A percentile compares a stretch with the other conserved stretches of the same genome.
These are phyloP conservation scores for Suillus ampliporus DNA, from an alignment of 768 basidiomycete genomes.

Conservation along the genomic window DNA sequence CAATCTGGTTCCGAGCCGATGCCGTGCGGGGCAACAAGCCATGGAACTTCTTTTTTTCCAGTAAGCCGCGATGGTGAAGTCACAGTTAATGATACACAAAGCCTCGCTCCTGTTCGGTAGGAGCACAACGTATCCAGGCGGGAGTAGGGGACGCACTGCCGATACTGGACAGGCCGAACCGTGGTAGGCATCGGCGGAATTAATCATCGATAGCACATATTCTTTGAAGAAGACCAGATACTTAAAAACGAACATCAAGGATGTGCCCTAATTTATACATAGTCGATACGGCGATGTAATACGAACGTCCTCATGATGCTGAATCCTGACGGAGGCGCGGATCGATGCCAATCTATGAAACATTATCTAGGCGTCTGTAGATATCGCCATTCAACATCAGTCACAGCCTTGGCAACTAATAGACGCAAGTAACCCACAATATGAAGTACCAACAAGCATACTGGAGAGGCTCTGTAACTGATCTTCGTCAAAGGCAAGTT, in stretches of 20 bases:
- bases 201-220: slow-evolving; percentile 7
- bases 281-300: slow-evolving; percentile 10
- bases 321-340: slow-evolving; percentile 6
- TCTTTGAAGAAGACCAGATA: background rate
- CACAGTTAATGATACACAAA: background rate
- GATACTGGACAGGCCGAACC: background rate
- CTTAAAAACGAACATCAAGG: slow-evolving; percentile 4
- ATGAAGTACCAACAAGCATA: slow-evolving; percentile 90
- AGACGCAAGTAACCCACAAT: slow-evolving; percentile 56
- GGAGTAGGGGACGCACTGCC: background rate
- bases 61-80: background rate
- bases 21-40: background rate
- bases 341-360: slow-evolving; percentile 16
- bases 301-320: slow-evolving; percentile 6
- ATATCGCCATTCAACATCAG: slow-evolving; percentile 27
- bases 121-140: background rate
- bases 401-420: background rate
- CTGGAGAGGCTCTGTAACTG: slow-evolving; percentile 85
- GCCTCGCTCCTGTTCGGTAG: background rate
- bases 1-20: slow-evolving; percentile 9
- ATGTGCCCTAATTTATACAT: slow-evolving; percentile 13
- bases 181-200: slow-evolving; percentile 1
- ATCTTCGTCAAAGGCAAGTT: slow-evolving; percentile 86
- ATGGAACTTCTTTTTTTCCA: background rate
- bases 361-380: slow-evolving; percentile 30